Conservation (phyloP, 495 filamentous ascomycete genomes). For the Annulohypoxylon bovei region DNA sequence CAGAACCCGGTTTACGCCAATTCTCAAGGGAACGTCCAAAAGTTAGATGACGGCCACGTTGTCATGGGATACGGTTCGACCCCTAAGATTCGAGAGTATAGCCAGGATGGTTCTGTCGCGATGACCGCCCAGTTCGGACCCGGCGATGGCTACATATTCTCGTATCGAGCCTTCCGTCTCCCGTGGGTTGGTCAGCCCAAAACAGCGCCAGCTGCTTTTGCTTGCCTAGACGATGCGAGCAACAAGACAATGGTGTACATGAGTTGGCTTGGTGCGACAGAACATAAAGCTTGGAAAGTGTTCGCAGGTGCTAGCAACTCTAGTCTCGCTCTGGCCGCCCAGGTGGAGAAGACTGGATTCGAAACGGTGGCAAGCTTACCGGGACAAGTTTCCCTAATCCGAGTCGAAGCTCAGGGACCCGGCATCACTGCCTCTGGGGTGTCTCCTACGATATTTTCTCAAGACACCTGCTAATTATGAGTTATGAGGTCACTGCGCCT, state of each 20-base stretch:
- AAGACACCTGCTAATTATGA: background rate
- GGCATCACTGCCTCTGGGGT: background rate
- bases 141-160: slow-evolving; percentile 15
- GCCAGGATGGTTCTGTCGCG: slow-evolving; percentile 10
- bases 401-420: slow-evolving; percentile 14
- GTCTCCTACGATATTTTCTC: background rate
- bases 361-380: slow-evolving; percentile 21
- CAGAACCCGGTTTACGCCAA: slow-evolving; percentile 18
- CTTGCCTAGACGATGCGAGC: slow-evolving; percentile 14
- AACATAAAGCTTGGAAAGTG: slow-evolving; percentile 22
- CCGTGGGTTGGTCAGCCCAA: slow-evolving; percentile 34
- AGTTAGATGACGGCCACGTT: slow-evolving; percentile 16
- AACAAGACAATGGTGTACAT: slow-evolving; percentile 27
- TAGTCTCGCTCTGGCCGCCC: slow-evolving; percentile 10
- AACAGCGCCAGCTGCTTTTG: slow-evolving; percentile 10
- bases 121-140: slow-evolving; percentile 32
- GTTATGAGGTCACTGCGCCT: background rate
- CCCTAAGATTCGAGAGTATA: slow-evolving; percentile 31
- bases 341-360: slow-evolving; percentile 28
- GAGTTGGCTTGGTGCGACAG: slow-evolving; percentile 39
- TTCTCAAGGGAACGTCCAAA: slow-evolving; percentile 30
- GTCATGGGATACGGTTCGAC: slow-evolving; percentile 34
- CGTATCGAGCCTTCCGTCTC: slow-evolving; percentile 32
- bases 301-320: slow-evolving; percentile 14
- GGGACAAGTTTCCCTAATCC: slow-evolving; percentile 14